phyloP scores from a whole-genome alignment of 2,329 filamentous ascomycete genomes.

The Zymoseptoria ardabiliae region DNA sequence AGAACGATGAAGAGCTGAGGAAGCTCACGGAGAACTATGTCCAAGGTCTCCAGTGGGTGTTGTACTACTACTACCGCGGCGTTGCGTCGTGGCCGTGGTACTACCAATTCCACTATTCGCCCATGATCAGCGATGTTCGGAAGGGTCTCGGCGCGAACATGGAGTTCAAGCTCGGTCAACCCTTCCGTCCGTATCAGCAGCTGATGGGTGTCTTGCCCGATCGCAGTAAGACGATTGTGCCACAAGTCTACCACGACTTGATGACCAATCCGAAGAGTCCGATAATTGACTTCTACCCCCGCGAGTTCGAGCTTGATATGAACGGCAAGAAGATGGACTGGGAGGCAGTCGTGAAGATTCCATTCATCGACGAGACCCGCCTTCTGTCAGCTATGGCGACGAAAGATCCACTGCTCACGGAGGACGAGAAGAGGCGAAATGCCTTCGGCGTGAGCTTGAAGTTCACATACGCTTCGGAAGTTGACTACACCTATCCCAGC shows the following conservation, averaged over 20 bases:
- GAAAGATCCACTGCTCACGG: slow-evolving; percentile 68
- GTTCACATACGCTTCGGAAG: slow-evolving; percentile 74
- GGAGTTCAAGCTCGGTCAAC: slow-evolving; percentile 88
- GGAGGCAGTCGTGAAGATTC: slow-evolving; percentile 98
- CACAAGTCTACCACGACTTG: slow-evolving; percentile 73
- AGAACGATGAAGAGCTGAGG: slow-evolving; percentile 71
- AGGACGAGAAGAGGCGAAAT: slow-evolving; percentile 75
- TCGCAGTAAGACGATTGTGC: slow-evolving; percentile 94
- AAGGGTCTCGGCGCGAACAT: slow-evolving; percentile 81
- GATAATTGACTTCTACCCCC: slow-evolving; percentile 95
- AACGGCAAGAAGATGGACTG: slow-evolving; percentile 99
- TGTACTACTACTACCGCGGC: slow-evolving; percentile 96
- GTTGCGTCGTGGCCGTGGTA: slow-evolving; percentile 99
- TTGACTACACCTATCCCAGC: slow-evolving; percentile 78
- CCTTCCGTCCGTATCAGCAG: slow-evolving; percentile 91
- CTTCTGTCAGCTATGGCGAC: slow-evolving; percentile 79
- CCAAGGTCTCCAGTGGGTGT: slow-evolving; percentile 93
- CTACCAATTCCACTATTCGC: slow-evolving; percentile 93
- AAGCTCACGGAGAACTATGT: slow-evolving; percentile 93
- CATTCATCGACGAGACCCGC: slow-evolving; percentile 90
- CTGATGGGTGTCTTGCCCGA: slow-evolving; percentile 97
- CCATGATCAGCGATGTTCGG: slow-evolving; percentile 92
- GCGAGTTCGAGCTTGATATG: slow-evolving; percentile 97
- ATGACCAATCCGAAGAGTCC: slow-evolving; percentile 89
- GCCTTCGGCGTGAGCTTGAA: slow-evolving; percentile 87